Evolutionary conservation across 176 grass and related monocot species (phyloP).

Genomic region (Dactylis glomerata): DNA sequence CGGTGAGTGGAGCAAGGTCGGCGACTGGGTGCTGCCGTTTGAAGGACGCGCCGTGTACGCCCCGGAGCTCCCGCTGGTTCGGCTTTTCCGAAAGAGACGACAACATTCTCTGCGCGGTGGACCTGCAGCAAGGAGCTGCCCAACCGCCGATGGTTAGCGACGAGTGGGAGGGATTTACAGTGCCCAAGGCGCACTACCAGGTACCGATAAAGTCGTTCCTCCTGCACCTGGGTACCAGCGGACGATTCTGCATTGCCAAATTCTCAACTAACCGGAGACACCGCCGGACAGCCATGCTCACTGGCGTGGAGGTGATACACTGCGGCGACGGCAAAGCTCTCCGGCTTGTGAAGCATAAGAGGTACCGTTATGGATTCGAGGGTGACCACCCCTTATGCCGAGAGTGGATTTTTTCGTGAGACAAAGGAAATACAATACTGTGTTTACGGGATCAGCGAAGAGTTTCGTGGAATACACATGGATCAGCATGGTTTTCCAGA

Average conservation of each 20-base stretch:
- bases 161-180: not conserved
- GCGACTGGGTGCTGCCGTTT: not conserved
- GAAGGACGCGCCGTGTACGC: not conserved
- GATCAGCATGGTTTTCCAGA: no score
- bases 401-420: no score
- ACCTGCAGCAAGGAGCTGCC: not conserved
- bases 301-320: not conserved
- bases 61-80: not conserved
- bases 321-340: not conserved
- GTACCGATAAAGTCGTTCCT: no score
- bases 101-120: not conserved
- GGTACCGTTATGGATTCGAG: not conserved
- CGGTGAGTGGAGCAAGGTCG: not conserved
- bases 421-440: no score
- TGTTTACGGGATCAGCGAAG: no score
- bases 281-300: not conserved
- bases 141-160: not conserved
- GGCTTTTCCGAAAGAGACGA: not conserved
- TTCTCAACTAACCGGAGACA: no score
- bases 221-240: not conserved
- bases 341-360: not conserved
- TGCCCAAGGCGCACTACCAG: not conserved
- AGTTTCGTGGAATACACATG: no score
- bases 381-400: no score
- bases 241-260: not conserved